phyloP scores from a whole-genome alignment of 2,329 filamentous ascomycete genomes.

The Apiospora marii region DNA sequence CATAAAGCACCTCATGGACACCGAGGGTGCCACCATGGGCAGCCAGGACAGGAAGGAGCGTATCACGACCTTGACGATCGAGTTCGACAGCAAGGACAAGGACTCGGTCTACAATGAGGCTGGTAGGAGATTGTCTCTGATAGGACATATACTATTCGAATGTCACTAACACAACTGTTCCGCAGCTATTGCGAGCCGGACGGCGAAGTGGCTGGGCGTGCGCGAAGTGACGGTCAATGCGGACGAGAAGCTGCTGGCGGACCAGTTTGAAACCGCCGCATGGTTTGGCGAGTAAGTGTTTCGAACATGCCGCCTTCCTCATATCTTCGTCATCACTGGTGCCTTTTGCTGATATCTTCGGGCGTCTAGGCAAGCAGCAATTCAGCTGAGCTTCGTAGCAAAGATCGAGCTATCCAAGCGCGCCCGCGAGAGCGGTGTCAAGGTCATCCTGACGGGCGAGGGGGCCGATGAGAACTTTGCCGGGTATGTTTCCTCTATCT shows the following conservation, averaged over 20 bases:
- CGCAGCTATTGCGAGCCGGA: slow-evolving; percentile 42
- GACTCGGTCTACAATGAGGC: slow-evolving; percentile 59
- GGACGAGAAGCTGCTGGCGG: slow-evolving; percentile 47
- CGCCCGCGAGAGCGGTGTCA: slow-evolving; percentile 51
- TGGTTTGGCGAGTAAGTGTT: slow-evolving; percentile 21
- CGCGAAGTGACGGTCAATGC: slow-evolving; percentile 47
- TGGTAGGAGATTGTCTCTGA: slow-evolving; percentile 15
- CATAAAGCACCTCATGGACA: slow-evolving; percentile 51
- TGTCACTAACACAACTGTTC: too few species aligned
- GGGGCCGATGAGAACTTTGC: slow-evolving; percentile 32
- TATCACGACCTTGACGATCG: slow-evolving; percentile 55
- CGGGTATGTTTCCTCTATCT: slow-evolving; percentile 21
- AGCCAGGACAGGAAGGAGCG: slow-evolving; percentile 43
- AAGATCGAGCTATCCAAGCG: slow-evolving; percentile 53
- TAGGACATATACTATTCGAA: background rate
- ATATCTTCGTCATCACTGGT: background rate
- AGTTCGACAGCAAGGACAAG: slow-evolving; percentile 50
- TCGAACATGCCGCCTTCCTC: too few species aligned
- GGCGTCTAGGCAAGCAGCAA: background rate
- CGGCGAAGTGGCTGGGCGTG: slow-evolving; percentile 51
- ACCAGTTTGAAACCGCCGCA: slow-evolving; percentile 54
- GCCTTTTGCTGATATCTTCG: background rate
- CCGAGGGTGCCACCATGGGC: slow-evolving; percentile 56
- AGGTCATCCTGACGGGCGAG: slow-evolving; percentile 33
- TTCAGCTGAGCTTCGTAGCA: slow-evolving; percentile 54